Evolutionary conservation across 331 rosid genomes (phyloP), one percentile per base, ranked within the genome.

Genomic region (Spiraea crenata): DNA sequence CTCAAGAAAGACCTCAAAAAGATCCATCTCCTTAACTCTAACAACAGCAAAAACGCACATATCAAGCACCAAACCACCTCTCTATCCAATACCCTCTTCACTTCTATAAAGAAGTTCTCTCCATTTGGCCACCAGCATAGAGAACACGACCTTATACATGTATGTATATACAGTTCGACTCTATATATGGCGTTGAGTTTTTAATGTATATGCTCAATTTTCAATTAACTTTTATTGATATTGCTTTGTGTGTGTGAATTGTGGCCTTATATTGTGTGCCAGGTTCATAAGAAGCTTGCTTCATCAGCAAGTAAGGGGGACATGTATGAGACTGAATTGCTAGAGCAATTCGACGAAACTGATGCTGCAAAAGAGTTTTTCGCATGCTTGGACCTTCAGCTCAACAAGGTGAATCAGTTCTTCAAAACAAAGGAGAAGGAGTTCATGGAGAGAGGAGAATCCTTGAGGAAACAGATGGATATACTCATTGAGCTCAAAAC

Each of bases 241-340:
- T 13, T 40, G 0, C 15, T 13, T 16, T 12, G 12, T 47, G 35
- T 60, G 52, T 31, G 70, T 71, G 5, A 13, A 14, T 7, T 60
- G 60, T 6, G 16, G 25, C 41, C 45, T 17, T n/a, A 20, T 35
- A 54, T 55, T 3, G 41, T 75, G 5, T 60, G 38, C 7, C 86
- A 95, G 99, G 93, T 95, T 47, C 99, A 85, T 74, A 89, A 78
- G 86, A 95, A 91, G 74, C 96, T 85, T 63, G 92, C 88, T 37
- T 87, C 96, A 38, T 91, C 99, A 42, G 75, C 83, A 17, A 84
- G 86, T 69, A 82, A 82, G 63, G 96, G 87, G 37, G 96, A 91
- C 65, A 76, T 89, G 87, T 95, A 95, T 73, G 99, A 95, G 80
- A 95, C 99, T 5, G 98, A 95, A 72, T 57, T 95, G 74, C 75